Percentiles rank a stretch among this genome's conserved stretches.
phyloP scores from a whole-genome alignment of 2,329 filamentous ascomycete species.

The Monosporascus cannonballus region DNA sequence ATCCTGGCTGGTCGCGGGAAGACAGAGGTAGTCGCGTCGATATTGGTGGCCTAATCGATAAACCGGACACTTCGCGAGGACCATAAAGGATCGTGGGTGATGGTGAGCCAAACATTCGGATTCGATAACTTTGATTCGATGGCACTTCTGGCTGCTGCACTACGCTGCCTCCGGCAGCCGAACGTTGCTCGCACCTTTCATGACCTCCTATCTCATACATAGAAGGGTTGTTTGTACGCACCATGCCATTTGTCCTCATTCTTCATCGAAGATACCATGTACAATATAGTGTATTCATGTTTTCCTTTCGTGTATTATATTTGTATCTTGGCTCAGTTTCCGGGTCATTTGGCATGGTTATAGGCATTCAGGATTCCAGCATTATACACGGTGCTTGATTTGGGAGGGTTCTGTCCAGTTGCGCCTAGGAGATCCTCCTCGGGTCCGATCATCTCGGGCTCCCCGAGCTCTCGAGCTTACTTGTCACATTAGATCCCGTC shows the following conservation, averaged over 20 bases:
- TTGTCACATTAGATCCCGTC: too few relatives aligned
- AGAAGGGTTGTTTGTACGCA: background rate
- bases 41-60: conserved; percentile 57
- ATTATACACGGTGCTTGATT: background rate
- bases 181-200: too few relatives aligned
- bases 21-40: conserved; percentile 50
- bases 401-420: background rate
- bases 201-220: too few relatives aligned
- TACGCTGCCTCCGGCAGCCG: too few relatives aligned
- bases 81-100: conserved; percentile 9
- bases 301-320: background rate
- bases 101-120: background rate
- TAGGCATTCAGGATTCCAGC: background rate
- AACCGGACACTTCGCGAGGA: conserved; percentile 35
- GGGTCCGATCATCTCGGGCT: too few relatives aligned
- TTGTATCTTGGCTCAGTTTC: background rate
- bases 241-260: background rate
- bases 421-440: too few relatives aligned
- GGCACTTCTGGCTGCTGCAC: too few relatives aligned
- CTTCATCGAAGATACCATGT: background rate
- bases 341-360: background rate
- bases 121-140: background rate
- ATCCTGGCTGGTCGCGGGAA: conserved; percentile 34
- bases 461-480: too few relatives aligned
- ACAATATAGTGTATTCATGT: background rate